Evolutionary conservation across 2,329 filamentous ascomycete genomes (phyloP).

Genomic region (Sporothrix phasma): DNA sequence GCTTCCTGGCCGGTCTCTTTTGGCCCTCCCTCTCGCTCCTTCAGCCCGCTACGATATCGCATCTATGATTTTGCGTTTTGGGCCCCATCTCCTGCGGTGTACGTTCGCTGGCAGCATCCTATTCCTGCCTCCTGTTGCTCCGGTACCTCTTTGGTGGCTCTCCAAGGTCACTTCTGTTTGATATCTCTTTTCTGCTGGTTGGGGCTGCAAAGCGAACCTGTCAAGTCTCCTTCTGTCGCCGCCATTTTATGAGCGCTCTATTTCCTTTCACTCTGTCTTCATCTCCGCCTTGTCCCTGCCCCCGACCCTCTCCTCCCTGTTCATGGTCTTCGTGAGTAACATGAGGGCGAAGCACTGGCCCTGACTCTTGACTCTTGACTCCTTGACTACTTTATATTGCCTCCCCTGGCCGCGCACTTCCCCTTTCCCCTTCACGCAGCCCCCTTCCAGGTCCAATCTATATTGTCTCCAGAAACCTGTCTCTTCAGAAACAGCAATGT

Average conservation of each 20-base stretch:
- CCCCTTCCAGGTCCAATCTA: background rate
- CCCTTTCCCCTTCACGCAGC: background rate
- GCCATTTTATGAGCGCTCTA: background rate
- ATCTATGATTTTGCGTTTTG: too few species aligned
- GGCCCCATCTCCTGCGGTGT: background rate
- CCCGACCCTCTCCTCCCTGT: background rate
- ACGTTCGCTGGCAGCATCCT: background rate
- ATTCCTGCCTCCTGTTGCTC: background rate
- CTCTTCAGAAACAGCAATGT: conserved; percentile 13
- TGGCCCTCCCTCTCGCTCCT: background rate
- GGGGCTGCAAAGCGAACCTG: background rate
- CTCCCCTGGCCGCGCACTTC: background rate
- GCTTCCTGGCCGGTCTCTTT: background rate
- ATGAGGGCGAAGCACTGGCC: background rate
- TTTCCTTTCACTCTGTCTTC: background rate
- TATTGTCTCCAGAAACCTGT: background rate
- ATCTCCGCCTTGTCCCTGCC: background rate
- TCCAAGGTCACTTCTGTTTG: background rate
- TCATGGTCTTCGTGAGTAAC: background rate
- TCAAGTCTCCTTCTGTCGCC: too few species aligned
- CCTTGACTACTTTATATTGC: too few species aligned
- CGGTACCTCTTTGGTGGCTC: background rate
- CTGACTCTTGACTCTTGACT: background rate
- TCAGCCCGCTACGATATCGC: background rate
- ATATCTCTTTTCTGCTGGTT: background rate